Evolutionary conservation across 2,329 filamentous ascomycete genomes (phyloP), one percentile per base, ranked within the genome.

Genomic region (Eutypella sp.): DNA sequence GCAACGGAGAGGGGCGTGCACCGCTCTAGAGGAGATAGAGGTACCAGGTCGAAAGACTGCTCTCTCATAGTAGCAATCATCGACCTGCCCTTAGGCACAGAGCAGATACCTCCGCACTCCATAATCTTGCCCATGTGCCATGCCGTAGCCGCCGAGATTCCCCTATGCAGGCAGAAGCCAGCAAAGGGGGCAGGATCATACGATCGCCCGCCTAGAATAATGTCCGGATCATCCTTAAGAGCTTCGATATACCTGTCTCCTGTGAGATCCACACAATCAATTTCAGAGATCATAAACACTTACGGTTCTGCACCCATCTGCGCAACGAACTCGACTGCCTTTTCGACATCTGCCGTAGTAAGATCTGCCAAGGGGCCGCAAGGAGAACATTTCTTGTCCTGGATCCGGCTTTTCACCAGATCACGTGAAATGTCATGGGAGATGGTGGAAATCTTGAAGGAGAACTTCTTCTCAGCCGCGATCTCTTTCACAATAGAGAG

Each of bases 41-140:
- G 67, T 3, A 49, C 57, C 5, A 73, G 48, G 47, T 72, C 68
- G 46, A 72, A 73, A 2, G 54, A 60, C 6, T 62, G 44, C 20
- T 41, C 24, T 45, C 61, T 60, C 22, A 71, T 52, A 1, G 57
- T 63, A 2, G 65, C 66, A 23, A 63, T 56, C 20, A 61, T 61
- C 20, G 55, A 61, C 6, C 42, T 46, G 1, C 62, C 57, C 45
- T 73, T 73, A 0, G 70, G 70, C 1, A 59, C 54, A 0, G 67
- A 63, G 50, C 70, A 73, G 1, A 63, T 45, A 0, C 52, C 68
- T 9, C 68, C 68, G 39, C 68, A 72, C 53, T 71, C 69, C 56
- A 71, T 60, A 23, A 71, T 65, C 55, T 74, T 72, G 5, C 71
- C 71, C 68, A 73, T 70, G 51, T 72, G 67, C 46, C 46, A 51